Percentiles rank a stretch among this genome's conserved stretches.
Evolutionary conservation across 2,329 filamentous ascomycete genomes (phyloP).

Genomic region (Calonectria pauciramosa): DNA sequence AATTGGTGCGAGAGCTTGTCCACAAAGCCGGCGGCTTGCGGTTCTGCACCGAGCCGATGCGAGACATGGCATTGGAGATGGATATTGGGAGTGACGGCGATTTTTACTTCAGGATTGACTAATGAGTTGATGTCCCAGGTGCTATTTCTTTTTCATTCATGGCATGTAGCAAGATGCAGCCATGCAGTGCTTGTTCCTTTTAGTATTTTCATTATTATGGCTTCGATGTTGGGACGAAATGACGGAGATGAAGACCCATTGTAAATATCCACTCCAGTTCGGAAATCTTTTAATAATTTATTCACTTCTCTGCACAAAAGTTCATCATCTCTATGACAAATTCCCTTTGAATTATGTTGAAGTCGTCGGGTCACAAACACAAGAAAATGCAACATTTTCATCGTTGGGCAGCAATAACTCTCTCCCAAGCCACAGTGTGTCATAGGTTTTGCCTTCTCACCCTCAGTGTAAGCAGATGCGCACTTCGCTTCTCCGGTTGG

Average conservation of each 20-base stretch:
- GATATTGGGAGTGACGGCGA: not conserved
- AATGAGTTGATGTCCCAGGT: not conserved
- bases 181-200: not conserved
- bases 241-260: not conserved
- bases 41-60: not conserved
- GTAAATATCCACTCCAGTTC: not conserved
- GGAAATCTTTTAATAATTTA: not conserved
- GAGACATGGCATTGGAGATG: slow-evolving; percentile 1
- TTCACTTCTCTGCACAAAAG: not conserved
- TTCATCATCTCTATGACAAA: not conserved
- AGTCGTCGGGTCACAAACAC: too few species aligned
- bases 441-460: not conserved
- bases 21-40: not conserved
- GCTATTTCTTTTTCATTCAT: not conserved
- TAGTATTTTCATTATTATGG: not conserved
- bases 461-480: not conserved
- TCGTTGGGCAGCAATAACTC: not conserved
- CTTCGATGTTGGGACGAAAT: not conserved
- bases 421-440: not conserved
- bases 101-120: not conserved
- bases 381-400: not conserved
- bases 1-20: not conserved
- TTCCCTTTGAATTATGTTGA: too few species aligned
- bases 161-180: not conserved
- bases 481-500: not conserved